Percentiles rank a stretch among this genome's conserved stretches.
Evolutionary conservation across 2,329 filamentous ascomycete genomes (phyloP).

Genomic region (Coniella vitis): DNA sequence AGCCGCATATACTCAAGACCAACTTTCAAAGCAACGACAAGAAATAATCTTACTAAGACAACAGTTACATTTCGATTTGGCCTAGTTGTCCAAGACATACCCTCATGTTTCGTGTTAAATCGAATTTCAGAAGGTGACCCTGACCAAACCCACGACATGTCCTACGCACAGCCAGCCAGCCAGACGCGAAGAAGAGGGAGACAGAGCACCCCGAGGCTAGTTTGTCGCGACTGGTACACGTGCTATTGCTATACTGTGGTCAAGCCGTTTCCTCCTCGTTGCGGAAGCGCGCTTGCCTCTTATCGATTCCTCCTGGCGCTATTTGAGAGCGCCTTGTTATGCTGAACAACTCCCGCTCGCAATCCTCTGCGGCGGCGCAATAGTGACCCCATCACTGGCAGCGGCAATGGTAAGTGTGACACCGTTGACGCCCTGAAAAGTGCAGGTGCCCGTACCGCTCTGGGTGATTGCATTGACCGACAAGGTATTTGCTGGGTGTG

Average conservation of each 20-base stretch:
- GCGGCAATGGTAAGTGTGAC: slow-evolving; percentile 5
- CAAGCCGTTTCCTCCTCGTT: no score
- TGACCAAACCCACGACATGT: no score
- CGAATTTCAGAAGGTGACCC: no score
- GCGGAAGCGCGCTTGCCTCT: no score
- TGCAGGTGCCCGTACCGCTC: slow-evolving; percentile 6
- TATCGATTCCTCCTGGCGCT: background rate
- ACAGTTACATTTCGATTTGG: background rate
- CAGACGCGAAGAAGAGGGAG: no score
- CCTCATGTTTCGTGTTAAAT: no score
- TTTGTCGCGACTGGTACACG: background rate
- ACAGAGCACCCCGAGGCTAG: background rate
- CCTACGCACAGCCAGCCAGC: no score
- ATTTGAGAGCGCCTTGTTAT: background rate
- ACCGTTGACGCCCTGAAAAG: slow-evolving; percentile 1
- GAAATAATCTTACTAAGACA: background rate
- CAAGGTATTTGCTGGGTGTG: slow-evolving; percentile 3
- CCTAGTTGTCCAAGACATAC: no score
- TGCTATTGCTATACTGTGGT: background rate
- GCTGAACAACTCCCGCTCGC: slow-evolving; percentile 2
- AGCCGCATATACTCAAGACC: slow-evolving; percentile 54
- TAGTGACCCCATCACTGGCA: slow-evolving; percentile 4
- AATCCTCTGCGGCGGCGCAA: slow-evolving; percentile 12
- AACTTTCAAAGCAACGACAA: slow-evolving; percentile 30
- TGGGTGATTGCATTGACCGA: slow-evolving; percentile 11